Evolutionary conservation across 805 yeast species (phyloP), one percentile per base, ranked within the genome.

Genomic region (Starmera caribaea): DNA sequence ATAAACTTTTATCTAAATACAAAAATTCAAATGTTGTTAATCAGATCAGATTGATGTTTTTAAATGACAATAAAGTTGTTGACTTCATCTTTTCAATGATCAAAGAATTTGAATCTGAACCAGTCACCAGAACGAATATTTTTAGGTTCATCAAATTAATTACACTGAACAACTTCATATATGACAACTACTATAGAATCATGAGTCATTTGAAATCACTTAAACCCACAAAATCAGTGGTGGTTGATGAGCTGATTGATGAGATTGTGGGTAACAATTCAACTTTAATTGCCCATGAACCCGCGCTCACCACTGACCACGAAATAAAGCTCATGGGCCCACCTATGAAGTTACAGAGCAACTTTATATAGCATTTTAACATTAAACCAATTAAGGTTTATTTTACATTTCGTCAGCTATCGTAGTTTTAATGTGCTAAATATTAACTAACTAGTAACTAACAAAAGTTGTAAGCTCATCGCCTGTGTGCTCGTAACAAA

Each of bases 281-380:
- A 21, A 21, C 26, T 7, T 21, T 21, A 7, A 21, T 21, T 21
- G 26, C 26, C 26, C 4, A 21, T 21, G 26, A 21, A 21, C 26
- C 26, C 26, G 26, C 6, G 8, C 26, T 3, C 8, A 21, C 26
- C 8, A 21, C 15, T 10, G 28, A 54, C 16, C 59, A 59, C 28
- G 61, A 59, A 35, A 58, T 48, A 32, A 50, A 45, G 28, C 50
- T 59, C 42, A 62, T 63, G 49, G 54, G 50, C 7, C 68, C 68
- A 34, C 68, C 64, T 28, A 59, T 53, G 39, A 31, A n/a, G 5
- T 15, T 17, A 31, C 13, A 31, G 16, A 31, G 14, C 10, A 16
- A 15, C 33, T 11, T 15, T 7, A 8, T 13, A 28, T 12, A 28
- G 26, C 26, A 5, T 3, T 7, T 5, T 21, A 21, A 9, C 26